These are phyloP conservation scores for Penicillium coprophilum DNA, from an alignment of 495 filamentous ascomycete species.

Conservation along the genomic window DNA sequence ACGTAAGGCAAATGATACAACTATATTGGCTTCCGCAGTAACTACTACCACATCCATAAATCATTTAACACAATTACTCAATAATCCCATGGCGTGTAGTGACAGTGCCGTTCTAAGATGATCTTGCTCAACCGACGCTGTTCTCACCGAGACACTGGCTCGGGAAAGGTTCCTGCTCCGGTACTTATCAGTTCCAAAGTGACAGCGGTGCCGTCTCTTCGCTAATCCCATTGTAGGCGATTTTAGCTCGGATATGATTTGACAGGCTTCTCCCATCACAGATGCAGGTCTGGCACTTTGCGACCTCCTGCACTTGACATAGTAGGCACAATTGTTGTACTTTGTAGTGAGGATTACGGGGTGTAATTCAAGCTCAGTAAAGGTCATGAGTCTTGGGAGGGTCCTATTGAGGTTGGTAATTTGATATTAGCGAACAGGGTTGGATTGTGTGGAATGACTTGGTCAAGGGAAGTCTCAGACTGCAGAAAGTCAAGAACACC, in stretches of 20 bases:
- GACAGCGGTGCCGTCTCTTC: background rate
- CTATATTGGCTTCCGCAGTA: background rate
- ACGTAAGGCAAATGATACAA: background rate
- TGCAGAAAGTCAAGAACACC: background rate
- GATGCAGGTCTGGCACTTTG: background rate
- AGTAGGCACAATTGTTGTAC: background rate
- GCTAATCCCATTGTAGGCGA: background rate
- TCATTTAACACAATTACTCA: background rate
- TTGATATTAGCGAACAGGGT: background rate
- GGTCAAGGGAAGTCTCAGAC: background rate
- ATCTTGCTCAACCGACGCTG: background rate
- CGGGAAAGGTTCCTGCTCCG: background rate
- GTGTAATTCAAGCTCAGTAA: background rate
- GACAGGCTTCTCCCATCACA: background rate
- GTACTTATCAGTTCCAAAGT: background rate
- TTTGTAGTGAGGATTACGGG: background rate
- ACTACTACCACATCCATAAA: background rate
- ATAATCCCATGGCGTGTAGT: background rate
- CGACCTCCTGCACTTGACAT: background rate
- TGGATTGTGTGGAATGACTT: background rate
- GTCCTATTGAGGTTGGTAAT: background rate
- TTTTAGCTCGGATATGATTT: background rate
- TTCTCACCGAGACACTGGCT: background rate
- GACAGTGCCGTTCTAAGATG: background rate
- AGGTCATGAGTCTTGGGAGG: background rate